Evolutionary conservation across 202 grass and related monocot species (phyloP), one percentile per base, ranked within the genome.

Genomic region (Dendrocalamus latiflorus): DNA sequence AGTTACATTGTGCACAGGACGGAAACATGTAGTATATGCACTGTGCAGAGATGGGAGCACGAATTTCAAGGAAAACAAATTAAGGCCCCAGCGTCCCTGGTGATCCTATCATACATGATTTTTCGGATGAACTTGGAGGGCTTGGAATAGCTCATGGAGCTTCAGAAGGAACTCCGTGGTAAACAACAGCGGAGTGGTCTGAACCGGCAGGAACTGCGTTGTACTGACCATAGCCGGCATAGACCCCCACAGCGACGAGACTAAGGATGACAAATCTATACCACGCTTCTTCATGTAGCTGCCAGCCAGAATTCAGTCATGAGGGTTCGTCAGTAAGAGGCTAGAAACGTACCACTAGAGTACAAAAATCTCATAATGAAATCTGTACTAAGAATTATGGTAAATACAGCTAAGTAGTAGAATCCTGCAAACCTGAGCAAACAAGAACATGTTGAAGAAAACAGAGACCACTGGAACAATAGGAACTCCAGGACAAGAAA

Each of bases 271-370:
- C 70, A 72, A 98, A 98, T 91, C 95, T 98, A 38, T 90, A 93
- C 91, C 95, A 98, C 12, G 89, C 95, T 88, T 98, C 95, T 90
- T 93, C 95, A 78, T 98, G 95, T 50, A 98, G 89, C 95, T 98
- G 91, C 81, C 63, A 76, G 64, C 57, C 66, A 53, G 42, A 83
- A 9, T 10, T 89, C 37, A 83, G 71, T 20, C 70, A 58, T 7
- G 16, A 60, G 42, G 38, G 24, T 69, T 78, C 36, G 47, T 21
- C 36, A 33, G 22, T 70, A 1, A 64, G 6, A n/a, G 2, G 59
- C 9, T 56, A 49, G 20, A 25, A 58, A 77, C 15, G 71, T 26
- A 48, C 73, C 2, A 36, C 33, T 50, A 17, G 5, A 12, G 8
- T 4, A 2, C 24, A 1, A 12, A 12, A 6, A 3, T 72, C n/a